A percentile compares a stretch with the other conserved stretches of the same genome.
Conservation (phyloP, 2,329 filamentous ascomycete genomes). For the Curvularia sp. region DNA sequence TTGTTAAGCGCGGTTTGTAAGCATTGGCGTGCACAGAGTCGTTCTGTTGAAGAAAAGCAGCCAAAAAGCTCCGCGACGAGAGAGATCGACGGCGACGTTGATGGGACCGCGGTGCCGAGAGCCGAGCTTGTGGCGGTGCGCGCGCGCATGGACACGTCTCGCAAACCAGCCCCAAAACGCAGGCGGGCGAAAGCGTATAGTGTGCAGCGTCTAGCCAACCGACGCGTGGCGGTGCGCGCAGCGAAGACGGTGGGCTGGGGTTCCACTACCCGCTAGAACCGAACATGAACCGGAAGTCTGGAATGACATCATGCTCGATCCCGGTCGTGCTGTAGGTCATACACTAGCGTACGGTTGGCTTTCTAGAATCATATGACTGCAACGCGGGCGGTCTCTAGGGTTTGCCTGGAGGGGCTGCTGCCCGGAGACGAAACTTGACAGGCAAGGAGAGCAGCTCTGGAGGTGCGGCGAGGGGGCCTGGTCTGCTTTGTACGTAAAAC, state of each 20-base stretch:
- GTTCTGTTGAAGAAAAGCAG: background rate
- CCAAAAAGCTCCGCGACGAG: background rate
- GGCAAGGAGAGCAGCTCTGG: background rate
- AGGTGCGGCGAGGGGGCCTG: constrained; percentile 1
- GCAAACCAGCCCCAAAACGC: constrained; percentile 8
- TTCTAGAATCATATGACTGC: constrained; percentile 1
- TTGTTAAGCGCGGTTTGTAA: background rate
- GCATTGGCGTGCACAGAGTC: background rate
- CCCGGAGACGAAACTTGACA: background rate
- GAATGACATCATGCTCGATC: constrained; percentile 16
- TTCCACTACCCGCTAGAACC: constrained; percentile 17
- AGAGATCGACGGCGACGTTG: background rate
- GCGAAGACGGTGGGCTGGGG: background rate
- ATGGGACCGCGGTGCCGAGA: background rate
- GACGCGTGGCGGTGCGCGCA: constrained; percentile 9
- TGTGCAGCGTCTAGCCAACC: background rate
- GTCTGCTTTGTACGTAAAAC: constrained; percentile 22
- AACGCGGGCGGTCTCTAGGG: background rate
- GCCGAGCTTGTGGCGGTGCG: constrained; percentile 12
- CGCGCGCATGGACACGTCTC: background rate
- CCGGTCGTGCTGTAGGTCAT: constrained; percentile 9
- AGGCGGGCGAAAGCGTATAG: background rate
- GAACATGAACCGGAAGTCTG: constrained; percentile 13
- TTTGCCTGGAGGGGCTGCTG: background rate
- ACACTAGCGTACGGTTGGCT: constrained; percentile 6